phyloP scores from a whole-genome alignment of 495 filamentous ascomycete genomes.

The Melanomma pulvis-pyrius region DNA sequence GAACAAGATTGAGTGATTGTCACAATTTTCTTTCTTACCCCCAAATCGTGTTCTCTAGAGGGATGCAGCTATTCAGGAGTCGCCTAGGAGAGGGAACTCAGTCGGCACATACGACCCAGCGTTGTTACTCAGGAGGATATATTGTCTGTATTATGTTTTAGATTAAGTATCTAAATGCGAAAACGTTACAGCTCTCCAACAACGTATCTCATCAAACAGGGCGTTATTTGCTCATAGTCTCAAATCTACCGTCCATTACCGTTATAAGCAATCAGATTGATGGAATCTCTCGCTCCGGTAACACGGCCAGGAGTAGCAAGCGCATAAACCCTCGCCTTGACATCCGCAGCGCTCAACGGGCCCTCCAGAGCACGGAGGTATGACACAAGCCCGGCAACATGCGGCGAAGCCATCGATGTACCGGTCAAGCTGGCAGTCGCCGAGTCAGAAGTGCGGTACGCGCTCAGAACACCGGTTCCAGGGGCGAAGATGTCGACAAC shows the following conservation, averaged over 20 bases:
- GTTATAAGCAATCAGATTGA: slow-evolving; percentile 25
- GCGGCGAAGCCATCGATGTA: slow-evolving; percentile 97
- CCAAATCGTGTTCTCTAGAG: too few relatives aligned
- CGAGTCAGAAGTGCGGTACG: slow-evolving; percentile 91
- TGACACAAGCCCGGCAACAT: slow-evolving; percentile 91
- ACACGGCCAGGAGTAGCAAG: slow-evolving; percentile 16
- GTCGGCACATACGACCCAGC: too few relatives aligned
- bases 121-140: too few relatives aligned
- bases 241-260: slow-evolving; percentile 14
- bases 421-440: slow-evolving; percentile 95
- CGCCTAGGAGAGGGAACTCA: too few relatives aligned
- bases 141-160: too few relatives aligned
- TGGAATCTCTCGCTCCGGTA: slow-evolving; percentile 8
- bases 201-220: too few relatives aligned
- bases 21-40: too few relatives aligned
- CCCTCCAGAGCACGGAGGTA: slow-evolving; percentile 63
- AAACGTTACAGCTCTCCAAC: too few relatives aligned
- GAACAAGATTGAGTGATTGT: too few relatives aligned
- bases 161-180: too few relatives aligned
- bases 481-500: slow-evolving; percentile 98
- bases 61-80: too few relatives aligned
- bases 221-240: too few relatives aligned
- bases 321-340: slow-evolving; percentile 22
- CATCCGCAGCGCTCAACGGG: slow-evolving; percentile 8
- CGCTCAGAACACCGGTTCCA: slow-evolving; percentile 92